These are phyloP conservation scores for Hymenotorrendiella dingleyae DNA, from an alignment of 2,329 filamentous ascomycete genomes.

Conservation along the genomic window DNA sequence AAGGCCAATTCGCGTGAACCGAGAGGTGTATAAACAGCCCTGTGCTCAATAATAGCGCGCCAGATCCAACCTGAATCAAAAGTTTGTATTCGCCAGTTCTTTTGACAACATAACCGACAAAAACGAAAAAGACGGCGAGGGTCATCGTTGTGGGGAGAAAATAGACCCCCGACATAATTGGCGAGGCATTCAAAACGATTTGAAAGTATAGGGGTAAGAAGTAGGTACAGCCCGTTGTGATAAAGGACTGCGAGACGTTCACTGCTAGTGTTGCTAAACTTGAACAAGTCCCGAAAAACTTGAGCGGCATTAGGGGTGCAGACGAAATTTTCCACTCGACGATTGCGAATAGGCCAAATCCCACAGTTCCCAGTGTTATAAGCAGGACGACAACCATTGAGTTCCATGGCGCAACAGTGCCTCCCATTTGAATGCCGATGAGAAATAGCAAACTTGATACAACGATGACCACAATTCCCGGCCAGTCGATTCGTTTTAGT, in stretches of 20 bases:
- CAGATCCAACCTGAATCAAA: background rate
- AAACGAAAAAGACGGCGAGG: background rate
- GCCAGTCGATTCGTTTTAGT: constrained; percentile 53
- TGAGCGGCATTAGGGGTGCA: no score
- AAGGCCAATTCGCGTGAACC: constrained; percentile 2
- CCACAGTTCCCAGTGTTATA: constrained; percentile 45
- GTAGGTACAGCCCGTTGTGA: background rate
- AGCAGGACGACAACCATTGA: constrained; percentile 56
- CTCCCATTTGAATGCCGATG: constrained; percentile 56
- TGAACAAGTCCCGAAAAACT: no score
- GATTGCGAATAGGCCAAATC: constrained; percentile 43
- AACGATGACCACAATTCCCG: constrained; percentile 56
- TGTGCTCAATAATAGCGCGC: background rate
- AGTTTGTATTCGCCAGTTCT: background rate
- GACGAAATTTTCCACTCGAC: no score
- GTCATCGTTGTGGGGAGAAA: background rate
- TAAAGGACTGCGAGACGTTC: background rate
- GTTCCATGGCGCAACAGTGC: constrained; percentile 56
- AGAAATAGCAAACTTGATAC: constrained; percentile 47
- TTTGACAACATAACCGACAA: background rate
- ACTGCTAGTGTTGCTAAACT: no score
- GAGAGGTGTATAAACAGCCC: background rate
- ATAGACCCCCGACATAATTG: background rate
- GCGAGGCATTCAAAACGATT: background rate
- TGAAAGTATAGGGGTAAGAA: background rate